Evolutionary conservation across 1,284 basidiomycete genomes (phyloP).

Genomic region (Inonotus obliquus): DNA sequence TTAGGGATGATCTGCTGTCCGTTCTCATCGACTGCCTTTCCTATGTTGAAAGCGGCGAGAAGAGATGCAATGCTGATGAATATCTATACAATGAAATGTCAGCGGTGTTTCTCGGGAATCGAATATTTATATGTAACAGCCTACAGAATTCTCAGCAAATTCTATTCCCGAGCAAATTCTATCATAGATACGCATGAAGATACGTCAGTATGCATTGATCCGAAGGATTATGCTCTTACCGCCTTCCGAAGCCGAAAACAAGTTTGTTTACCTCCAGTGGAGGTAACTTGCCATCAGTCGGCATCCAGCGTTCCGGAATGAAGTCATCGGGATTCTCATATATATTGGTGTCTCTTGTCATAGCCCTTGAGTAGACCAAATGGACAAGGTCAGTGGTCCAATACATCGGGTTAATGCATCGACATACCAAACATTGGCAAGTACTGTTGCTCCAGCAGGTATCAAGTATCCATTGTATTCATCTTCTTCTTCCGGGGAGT

Average conservation of each 20-base stretch:
- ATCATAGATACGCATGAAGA: not conserved
- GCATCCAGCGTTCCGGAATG: slow-evolving; percentile 15
- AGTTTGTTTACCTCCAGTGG: not conserved
- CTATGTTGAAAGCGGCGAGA: slow-evolving; percentile 12
- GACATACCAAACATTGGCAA: slow-evolving; percentile 28
- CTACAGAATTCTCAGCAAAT: slow-evolving; percentile 3
- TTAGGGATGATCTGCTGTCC: slow-evolving; percentile 6
- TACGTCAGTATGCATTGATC: not conserved
- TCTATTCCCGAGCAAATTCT: slow-evolving; percentile 4
- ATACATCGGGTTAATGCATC: not conserved
- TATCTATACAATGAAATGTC: not conserved
- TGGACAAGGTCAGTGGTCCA: not conserved
- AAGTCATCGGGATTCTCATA: slow-evolving; percentile 17
- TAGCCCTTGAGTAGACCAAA: not conserved
- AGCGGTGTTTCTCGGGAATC: not conserved
- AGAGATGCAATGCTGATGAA: slow-evolving; percentile 9
- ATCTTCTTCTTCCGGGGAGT: slow-evolving; percentile 11
- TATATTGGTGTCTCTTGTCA: slow-evolving; percentile 9
- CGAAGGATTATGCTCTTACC: not conserved
- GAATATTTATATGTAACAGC: not conserved
- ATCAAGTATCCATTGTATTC: slow-evolving; percentile 11
- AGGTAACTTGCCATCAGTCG: not conserved
- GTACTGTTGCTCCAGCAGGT: slow-evolving; percentile 24
- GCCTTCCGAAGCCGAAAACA: slow-evolving; percentile 11
- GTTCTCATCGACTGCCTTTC: slow-evolving; percentile 8